A percentile compares a stretch with the other conserved stretches of the same genome.
Evolutionary conservation across 805 yeast species (phyloP).

Genomic region (Metschnikowia shivogae): DNA sequence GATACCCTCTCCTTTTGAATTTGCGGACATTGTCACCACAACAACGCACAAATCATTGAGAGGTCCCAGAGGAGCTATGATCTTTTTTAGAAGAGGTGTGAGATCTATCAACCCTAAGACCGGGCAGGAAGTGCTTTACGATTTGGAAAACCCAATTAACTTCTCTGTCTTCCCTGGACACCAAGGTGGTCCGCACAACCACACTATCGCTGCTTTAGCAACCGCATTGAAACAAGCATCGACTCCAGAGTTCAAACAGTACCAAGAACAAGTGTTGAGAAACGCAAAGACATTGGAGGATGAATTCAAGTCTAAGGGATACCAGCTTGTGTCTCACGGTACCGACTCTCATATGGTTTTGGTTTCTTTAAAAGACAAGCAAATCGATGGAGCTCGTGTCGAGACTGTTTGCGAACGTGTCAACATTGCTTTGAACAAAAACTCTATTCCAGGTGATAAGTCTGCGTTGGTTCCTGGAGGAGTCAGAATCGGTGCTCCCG

Average conservation of each 20-base stretch:
- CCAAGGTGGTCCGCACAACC: constrained; percentile 99
- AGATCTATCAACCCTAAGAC: constrained; percentile 77
- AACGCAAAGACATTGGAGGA: constrained; percentile 82
- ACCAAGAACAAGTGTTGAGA: constrained; percentile 82
- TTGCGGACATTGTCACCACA: constrained; percentile 96
- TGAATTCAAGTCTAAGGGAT: constrained; percentile 68
- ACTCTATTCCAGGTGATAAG: constrained; percentile 97
- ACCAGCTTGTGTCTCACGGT: constrained; percentile 85
- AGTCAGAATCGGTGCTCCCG: constrained; percentile 96
- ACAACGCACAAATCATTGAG: constrained; percentile 98
- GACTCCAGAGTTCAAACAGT: constrained; percentile 83
- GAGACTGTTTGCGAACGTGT: constrained; percentile 92
- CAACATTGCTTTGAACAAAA: constrained; percentile 94
- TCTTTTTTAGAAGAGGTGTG: constrained; percentile 95
- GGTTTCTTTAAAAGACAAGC: constrained; percentile 81
- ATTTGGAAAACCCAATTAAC: constrained; percentile 91
- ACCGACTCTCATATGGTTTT: constrained; percentile 97
- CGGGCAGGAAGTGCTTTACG: constrained; percentile 88
- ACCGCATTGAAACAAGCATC: constrained; percentile 94
- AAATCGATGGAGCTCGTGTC: constrained; percentile 94
- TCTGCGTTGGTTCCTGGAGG: constrained; percentile 97
- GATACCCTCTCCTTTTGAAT: constrained; percentile 93
- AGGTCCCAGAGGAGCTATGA: constrained; percentile 99
- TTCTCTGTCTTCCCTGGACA: constrained; percentile 99
- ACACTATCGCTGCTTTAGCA: constrained; percentile 95